Evolutionary conservation across 257 asterid species (phyloP).

Genomic region (Fraxinus quadrangulata): DNA sequence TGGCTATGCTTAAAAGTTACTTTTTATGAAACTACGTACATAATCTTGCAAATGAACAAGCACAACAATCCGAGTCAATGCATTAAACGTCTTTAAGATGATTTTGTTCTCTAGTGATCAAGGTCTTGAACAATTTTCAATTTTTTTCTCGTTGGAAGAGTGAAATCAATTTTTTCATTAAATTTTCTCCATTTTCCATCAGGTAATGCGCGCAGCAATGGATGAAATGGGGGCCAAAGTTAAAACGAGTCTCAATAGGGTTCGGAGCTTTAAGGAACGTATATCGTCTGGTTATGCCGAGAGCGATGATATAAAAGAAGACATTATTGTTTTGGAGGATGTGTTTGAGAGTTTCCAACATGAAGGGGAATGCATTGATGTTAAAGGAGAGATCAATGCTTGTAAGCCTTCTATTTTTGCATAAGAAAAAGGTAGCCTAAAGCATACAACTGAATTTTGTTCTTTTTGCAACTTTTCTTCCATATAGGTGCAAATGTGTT

Average conservation of each 20-base stretch:
- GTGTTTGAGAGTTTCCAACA: constrained; percentile 46
- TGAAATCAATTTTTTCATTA: neutral
- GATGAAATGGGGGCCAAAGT: constrained; percentile 56
- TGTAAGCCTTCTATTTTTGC: constrained; percentile 51
- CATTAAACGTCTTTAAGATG: too few species aligned
- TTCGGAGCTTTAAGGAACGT: constrained; percentile 44
- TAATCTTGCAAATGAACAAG: too few species aligned
- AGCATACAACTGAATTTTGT: neutral
- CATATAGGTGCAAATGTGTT: neutral
- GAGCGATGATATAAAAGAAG: constrained; percentile 32
- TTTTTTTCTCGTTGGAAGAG: too few species aligned
- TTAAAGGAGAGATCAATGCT: constrained; percentile 41
- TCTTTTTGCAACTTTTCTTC: neutral
- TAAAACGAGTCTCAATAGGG: constrained; percentile 38
- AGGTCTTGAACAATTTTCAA: too few species aligned
- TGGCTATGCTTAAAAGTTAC: neutral
- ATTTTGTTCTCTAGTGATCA: too few species aligned
- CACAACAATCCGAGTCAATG: too few species aligned
- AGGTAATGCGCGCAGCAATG: constrained; percentile 31
- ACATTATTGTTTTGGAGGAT: constrained; percentile 49
- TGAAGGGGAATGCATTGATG: constrained; percentile 40
- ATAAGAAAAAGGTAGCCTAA: neutral
- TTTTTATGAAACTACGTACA: too few species aligned
- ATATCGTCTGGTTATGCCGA: neutral
- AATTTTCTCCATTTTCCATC: neutral